Percentiles rank a stretch among this genome's conserved stretches.
phyloP scores from a whole-genome alignment of 352 stramenopile genomes.

The Pythium rishiriense region DNA sequence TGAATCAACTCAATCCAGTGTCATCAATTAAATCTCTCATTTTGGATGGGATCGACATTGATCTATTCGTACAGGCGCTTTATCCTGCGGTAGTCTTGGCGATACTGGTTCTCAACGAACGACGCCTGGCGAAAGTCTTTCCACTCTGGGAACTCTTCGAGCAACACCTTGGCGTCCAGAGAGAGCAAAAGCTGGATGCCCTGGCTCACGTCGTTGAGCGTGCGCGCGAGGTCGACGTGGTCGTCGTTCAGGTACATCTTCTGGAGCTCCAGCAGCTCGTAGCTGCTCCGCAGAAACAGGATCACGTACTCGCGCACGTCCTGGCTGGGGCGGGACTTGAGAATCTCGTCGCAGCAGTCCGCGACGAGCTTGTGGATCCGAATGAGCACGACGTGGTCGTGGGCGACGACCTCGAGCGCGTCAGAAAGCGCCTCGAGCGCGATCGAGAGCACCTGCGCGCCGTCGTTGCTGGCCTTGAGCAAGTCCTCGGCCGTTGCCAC shows the following conservation, averaged over 20 bases:
- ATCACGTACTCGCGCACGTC: slow-evolving; percentile 85
- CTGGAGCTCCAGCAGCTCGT: slow-evolving; percentile 90
- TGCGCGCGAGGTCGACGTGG: slow-evolving; percentile 91
- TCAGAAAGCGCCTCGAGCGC: slow-evolving; percentile 83
- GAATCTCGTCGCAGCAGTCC: slow-evolving; percentile 86
- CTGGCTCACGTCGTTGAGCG: slow-evolving; percentile 91
- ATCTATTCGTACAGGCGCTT: slow-evolving; percentile 90
- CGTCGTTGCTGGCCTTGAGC: slow-evolving; percentile 50
- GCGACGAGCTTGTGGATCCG: slow-evolving; percentile 91
- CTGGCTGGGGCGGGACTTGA: slow-evolving; percentile 58
- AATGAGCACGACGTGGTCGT: slow-evolving; percentile 88
- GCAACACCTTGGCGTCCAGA: slow-evolving; percentile 79
- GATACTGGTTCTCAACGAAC: slow-evolving; percentile 85
- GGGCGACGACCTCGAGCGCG: slow-evolving; percentile 76
- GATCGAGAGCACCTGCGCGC: slow-evolving; percentile 54
- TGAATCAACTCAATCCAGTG: neutral
- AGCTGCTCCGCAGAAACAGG: slow-evolving; percentile 85
- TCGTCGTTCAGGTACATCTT: slow-evolving; percentile 73
- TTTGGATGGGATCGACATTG: neutral
- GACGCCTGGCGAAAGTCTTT: slow-evolving; percentile 88
- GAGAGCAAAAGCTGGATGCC: slow-evolving; percentile 90
- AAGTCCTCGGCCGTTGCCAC: slow-evolving; percentile 60
- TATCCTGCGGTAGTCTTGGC: slow-evolving; percentile 90
- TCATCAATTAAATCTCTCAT: neutral
- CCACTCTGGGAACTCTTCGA: slow-evolving; percentile 86